phyloP scores from a whole-genome alignment of 495 filamentous ascomycete genomes.

The Elasticomyces elasticus region DNA sequence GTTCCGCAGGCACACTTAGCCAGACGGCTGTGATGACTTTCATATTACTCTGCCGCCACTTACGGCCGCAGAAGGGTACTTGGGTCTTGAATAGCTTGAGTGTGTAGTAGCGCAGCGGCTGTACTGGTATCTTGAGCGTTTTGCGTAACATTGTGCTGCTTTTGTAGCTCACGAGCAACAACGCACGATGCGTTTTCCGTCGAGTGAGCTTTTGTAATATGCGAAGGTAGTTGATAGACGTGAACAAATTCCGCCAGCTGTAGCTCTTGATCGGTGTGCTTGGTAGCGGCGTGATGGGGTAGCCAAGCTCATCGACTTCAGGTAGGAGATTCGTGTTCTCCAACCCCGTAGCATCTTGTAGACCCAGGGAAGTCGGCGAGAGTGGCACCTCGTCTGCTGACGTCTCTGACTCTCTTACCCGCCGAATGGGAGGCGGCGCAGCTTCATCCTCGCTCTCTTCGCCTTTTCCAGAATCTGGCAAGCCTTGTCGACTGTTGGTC shows the following conservation, averaged over 20 bases:
- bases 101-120: constrained; percentile 78
- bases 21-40: constrained; percentile 95
- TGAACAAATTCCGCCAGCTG: constrained; percentile 90
- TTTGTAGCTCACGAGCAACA: constrained; percentile 91
- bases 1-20: constrained; percentile 79
- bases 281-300: constrained; percentile 49
- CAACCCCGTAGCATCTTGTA: neutral
- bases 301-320: constrained; percentile 82
- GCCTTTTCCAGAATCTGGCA: neutral
- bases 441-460: constrained; percentile 45
- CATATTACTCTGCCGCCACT: constrained; percentile 98
- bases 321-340: constrained; percentile 39
- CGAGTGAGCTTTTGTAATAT: constrained; percentile 96
- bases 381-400: neutral
- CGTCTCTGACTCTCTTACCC: constrained; percentile 23
- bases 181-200: constrained; percentile 82
- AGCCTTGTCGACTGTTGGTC: constrained; percentile 22
- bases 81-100: constrained; percentile 97
- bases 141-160: constrained; percentile 80
- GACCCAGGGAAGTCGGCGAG: constrained; percentile 7
- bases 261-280: constrained; percentile 78
- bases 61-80: constrained; percentile 93
- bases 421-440: constrained; percentile 64
- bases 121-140: constrained; percentile 80
- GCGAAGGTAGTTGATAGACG: constrained; percentile 83